Evolutionary conservation across 2,329 filamentous ascomycete genomes (phyloP), one percentile per base, ranked within the genome.

Genomic region (Sarocladium oryzae): DNA sequence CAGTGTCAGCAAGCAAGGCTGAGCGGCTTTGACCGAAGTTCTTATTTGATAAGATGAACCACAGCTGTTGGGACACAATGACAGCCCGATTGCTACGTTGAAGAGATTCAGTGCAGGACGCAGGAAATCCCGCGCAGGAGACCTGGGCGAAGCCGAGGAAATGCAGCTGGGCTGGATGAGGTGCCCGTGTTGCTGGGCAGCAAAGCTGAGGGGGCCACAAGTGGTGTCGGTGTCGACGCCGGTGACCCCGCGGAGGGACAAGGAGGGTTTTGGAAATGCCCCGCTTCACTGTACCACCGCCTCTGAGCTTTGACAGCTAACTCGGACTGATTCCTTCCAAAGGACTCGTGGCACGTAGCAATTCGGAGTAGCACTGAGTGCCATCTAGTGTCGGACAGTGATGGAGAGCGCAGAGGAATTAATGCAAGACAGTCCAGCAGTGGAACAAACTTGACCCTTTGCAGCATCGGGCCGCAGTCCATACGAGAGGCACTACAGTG

Each of bases 241-340:
- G 43, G 43, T 48, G 43, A 48, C 43, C 43, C 43, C 43, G 43
- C 43, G 43, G 26, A 32, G 26, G 15, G 24, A 18, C 43, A n/a
- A 43, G 36, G 43, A 48, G 43, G 43, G 28, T 48, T 48, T 26
- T 48, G 43, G 43, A 48, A 28, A 48, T 48, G 43, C 43, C 43
- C 43, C 43, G 43, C 43, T 21, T 15, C 16, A 33, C 13, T 21
- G 28, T 6, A 43, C 21, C 21, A 20, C 37, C 21, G 15, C n/a
- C 13, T 43, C 4, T 5, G 11, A 43, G 23, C 21, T n/a, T 5
- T 11, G 13, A 28, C 23, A 28, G n/a, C n/a, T n/a, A n/a, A n/a
- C 8, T 4, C 15, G 40, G 7, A 43, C 16, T 21, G 28, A 30
- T 30, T 13, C 7, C 7, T 13, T 30, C 28, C 7, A 30, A 7